Conservation (phyloP, 2,329 filamentous ascomycete genomes). For the Aspergillus pseudoterreus region DNA sequence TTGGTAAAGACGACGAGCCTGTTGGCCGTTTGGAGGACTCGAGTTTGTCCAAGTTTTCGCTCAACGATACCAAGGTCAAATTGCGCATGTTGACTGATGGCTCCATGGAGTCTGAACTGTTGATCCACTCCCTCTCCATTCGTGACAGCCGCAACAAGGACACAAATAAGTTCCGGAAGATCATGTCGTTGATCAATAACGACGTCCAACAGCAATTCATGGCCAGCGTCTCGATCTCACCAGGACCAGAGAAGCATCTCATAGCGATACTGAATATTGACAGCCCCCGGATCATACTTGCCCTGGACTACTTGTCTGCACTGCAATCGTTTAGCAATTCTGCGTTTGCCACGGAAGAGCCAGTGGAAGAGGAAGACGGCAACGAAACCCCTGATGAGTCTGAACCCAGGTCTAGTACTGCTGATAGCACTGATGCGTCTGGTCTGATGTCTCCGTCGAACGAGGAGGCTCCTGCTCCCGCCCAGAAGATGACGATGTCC, state of each 20-base stretch:
- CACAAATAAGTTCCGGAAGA: constrained; percentile 93
- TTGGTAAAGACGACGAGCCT: constrained; percentile 70
- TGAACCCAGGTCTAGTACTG: constrained; percentile 29
- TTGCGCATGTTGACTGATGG: constrained; percentile 88
- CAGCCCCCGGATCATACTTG: constrained; percentile 90
- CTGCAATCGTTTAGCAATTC: constrained; percentile 77
- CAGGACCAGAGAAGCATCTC: constrained; percentile 73
- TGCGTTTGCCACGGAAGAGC: constrained; percentile 58
- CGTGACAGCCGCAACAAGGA: constrained; percentile 84
- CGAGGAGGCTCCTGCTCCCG: constrained; percentile 32
- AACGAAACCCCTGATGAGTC: constrained; percentile 36
- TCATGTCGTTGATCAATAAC: constrained; percentile 96
- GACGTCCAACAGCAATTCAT: constrained; percentile 93
- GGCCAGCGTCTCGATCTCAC: constrained; percentile 91
- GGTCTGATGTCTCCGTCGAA: constrained; percentile 16
- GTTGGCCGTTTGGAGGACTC: constrained; percentile 73
- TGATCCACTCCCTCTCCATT: constrained; percentile 93
- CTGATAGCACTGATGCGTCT: constrained; percentile 24
- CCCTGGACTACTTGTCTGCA: constrained; percentile 90
- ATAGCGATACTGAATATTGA: constrained; percentile 93
- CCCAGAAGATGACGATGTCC: constrained; percentile 66
- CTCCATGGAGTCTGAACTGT: constrained; percentile 85
- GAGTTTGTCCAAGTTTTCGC: constrained; percentile 87
- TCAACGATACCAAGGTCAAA: constrained; percentile 90
- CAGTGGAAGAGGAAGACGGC: constrained; percentile 27